These are phyloP conservation scores for Papiliotrema terrestris DNA, from an alignment of 1,284 basidiomycete species.

Conservation along the genomic window DNA sequence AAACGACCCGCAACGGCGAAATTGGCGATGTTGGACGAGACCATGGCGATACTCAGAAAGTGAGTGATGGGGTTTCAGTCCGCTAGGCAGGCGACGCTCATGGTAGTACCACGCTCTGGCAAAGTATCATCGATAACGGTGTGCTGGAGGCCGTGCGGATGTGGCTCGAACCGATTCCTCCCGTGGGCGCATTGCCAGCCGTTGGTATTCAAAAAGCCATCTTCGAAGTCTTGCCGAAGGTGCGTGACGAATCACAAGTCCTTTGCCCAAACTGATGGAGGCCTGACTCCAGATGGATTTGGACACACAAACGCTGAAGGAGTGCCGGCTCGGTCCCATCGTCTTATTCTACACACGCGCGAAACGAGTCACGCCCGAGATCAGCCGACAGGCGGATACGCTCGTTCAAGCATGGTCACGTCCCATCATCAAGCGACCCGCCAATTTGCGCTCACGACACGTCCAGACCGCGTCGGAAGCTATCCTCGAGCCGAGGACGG, in stretches of 20 bases:
- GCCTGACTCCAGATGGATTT: conserved; percentile 67
- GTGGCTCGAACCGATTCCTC: conserved; percentile 88
- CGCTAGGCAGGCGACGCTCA: neutral
- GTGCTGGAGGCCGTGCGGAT: conserved; percentile 81
- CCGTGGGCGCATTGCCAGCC: conserved; percentile 86
- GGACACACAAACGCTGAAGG: conserved; percentile 85
- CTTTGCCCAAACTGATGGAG: neutral
- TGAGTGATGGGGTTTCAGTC: conserved; percentile 51
- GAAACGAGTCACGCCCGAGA: conserved; percentile 76
- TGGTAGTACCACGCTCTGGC: conserved; percentile 70
- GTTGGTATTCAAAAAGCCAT: conserved; percentile 94
- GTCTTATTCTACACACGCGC: conserved; percentile 91
- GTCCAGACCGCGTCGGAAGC: conserved; percentile 24
- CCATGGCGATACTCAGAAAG: conserved; percentile 94
- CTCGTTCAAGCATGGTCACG: conserved; percentile 86
- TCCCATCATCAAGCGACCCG: conserved; percentile 89
- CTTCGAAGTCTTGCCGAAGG: conserved; percentile 73
- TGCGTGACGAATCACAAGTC: conserved; percentile 21
- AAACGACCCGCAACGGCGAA: conserved; percentile 85
- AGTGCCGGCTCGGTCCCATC: conserved; percentile 85
- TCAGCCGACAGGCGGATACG: conserved; percentile 74
- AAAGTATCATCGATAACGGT: conserved; percentile 94
- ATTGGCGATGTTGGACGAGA: conserved; percentile 76
- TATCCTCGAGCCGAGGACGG: conserved; percentile 8
- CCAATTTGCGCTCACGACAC: conserved; percentile 61